Percentiles rank a stretch among this genome's conserved stretches.
phyloP scores from a whole-genome alignment of 805 yeast genomes.

The Wickerhamiella bombiphila region DNA sequence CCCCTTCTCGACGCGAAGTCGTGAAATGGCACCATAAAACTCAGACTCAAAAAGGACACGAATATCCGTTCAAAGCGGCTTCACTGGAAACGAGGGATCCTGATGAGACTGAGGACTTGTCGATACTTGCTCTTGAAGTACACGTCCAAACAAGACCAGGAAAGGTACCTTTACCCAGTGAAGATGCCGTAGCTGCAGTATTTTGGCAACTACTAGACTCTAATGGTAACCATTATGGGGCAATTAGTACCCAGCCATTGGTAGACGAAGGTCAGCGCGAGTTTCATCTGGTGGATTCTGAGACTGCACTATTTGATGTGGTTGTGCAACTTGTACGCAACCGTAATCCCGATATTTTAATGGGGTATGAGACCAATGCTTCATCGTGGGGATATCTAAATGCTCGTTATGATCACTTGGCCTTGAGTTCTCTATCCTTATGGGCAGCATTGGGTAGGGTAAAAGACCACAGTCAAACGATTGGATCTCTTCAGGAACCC shows the following conservation, averaged over 20 bases:
- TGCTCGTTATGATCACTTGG: slow-evolving; percentile 33
- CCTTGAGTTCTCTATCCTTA: slow-evolving; percentile 5
- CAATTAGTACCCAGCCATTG: slow-evolving; percentile 6
- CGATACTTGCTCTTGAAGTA: slow-evolving; percentile 52
- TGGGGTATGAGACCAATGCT: slow-evolving; percentile 72
- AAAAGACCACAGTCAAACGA: neutral
- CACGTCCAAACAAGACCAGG: slow-evolving; percentile 41
- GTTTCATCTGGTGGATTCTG: slow-evolving; percentile 23
- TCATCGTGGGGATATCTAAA: slow-evolving; percentile 83
- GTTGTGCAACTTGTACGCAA: slow-evolving; percentile 41
- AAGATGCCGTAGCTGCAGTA: slow-evolving; percentile 44
- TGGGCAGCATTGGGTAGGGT: slow-evolving; percentile 12
- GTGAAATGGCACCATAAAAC: slow-evolving; percentile 6
- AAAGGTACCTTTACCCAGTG: slow-evolving; percentile 48
- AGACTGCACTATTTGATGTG: slow-evolving; percentile 41
- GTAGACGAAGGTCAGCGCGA: neutral
- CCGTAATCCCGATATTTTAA: slow-evolving; percentile 75
- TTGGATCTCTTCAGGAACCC: slow-evolving; percentile 25
- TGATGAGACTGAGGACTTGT: slow-evolving; percentile 26
- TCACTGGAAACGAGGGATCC: slow-evolving; percentile 7
- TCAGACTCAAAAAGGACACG: neutral
- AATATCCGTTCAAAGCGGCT: slow-evolving; percentile 3
- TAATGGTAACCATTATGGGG: slow-evolving; percentile 1
- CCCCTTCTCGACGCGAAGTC: slow-evolving; percentile 11
- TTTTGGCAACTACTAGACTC: slow-evolving; percentile 37